Conservation (phyloP, 805 yeast species). For the Myxozyma geophila region DNA sequence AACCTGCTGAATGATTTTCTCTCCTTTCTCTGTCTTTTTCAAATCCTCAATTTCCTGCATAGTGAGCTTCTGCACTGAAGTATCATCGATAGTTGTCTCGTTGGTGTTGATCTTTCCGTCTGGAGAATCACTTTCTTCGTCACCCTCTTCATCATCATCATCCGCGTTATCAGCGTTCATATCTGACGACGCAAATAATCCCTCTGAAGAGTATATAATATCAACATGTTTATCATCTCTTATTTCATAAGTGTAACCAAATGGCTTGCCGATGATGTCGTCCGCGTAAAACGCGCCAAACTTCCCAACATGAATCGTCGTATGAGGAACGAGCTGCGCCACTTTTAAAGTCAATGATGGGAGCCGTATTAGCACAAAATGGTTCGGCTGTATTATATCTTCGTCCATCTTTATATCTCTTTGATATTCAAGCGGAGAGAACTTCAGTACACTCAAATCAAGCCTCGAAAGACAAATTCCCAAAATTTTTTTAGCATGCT, state of each 20-base stretch:
- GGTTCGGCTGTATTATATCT: constrained; percentile 51
- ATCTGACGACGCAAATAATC: constrained; percentile 30
- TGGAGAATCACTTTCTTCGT: constrained; percentile 29
- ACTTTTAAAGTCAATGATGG: constrained; percentile 83
- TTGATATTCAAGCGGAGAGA: neutral
- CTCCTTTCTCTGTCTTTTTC: constrained; percentile 67
- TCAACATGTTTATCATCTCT: constrained; percentile 52
- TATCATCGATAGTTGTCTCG: constrained; percentile 69
- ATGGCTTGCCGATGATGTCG: constrained; percentile 76
- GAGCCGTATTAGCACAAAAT: constrained; percentile 67
- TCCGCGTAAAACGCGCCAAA: constrained; percentile 84
- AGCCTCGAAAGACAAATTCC: too few species aligned
- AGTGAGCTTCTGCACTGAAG: constrained; percentile 68
- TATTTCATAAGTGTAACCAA: constrained; percentile 90
- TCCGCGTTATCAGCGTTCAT: constrained; percentile 31
- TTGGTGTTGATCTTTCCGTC: constrained; percentile 50
- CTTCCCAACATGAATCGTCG: constrained; percentile 77
- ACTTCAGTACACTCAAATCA: neutral
- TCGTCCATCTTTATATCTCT: constrained; percentile 18
- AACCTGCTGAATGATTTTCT: constrained; percentile 77
- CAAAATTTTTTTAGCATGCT: too few species aligned
- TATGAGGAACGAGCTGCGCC: constrained; percentile 65
- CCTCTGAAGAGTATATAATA: constrained; percentile 27
- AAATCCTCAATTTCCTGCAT: constrained; percentile 82
- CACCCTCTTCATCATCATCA: constrained; percentile 40